Conservation (phyloP, 225 moss, liverwort and hornwort genomes). For the Marchantia paleacea region DNA sequence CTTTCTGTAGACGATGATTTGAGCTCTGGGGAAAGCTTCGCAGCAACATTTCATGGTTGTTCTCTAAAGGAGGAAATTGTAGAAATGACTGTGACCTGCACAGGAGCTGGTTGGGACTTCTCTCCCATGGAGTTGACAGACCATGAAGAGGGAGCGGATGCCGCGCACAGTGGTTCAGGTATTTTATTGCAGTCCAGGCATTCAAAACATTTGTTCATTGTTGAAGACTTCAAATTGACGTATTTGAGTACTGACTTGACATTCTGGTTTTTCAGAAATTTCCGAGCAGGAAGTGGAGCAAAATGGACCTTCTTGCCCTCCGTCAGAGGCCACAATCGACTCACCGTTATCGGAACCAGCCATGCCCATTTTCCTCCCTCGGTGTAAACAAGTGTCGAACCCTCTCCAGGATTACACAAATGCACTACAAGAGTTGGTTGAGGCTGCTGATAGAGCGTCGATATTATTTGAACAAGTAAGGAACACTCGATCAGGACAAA, state of each 20-base stretch:
- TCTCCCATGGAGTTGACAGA: conserved; percentile 12
- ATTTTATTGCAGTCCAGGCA: neutral
- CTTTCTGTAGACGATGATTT: conserved; percentile 20
- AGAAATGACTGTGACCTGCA: conserved; percentile 25
- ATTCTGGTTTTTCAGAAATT: conserved; percentile 1
- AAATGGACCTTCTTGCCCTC: conserved; percentile 19
- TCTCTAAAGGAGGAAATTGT: conserved; percentile 24
- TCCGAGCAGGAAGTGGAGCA: conserved; percentile 22
- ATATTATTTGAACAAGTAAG: conserved; percentile 54
- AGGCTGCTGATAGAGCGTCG: conserved; percentile 67
- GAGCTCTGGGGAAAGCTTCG: conserved; percentile 23
- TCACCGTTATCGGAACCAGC: conserved; percentile 17
- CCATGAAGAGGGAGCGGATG: conserved; percentile 6
- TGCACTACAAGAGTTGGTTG: conserved; percentile 60
- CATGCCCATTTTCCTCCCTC: conserved; percentile 27
- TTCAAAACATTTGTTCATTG: neutral
- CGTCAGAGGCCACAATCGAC: conserved; percentile 1
- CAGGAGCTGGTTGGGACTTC: conserved; percentile 21
- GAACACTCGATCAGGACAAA: neutral
- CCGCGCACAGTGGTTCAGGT: conserved; percentile 10
- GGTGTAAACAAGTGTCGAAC: conserved; percentile 40
- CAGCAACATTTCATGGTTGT: conserved; percentile 1
- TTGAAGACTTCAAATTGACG: too few relatives aligned
- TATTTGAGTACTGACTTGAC: neutral
- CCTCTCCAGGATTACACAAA: conserved; percentile 63